These are phyloP conservation scores for Colletotrichum lindemuthianum DNA, from an alignment of 2,329 filamentous ascomycete species.

Conservation along the genomic window DNA sequence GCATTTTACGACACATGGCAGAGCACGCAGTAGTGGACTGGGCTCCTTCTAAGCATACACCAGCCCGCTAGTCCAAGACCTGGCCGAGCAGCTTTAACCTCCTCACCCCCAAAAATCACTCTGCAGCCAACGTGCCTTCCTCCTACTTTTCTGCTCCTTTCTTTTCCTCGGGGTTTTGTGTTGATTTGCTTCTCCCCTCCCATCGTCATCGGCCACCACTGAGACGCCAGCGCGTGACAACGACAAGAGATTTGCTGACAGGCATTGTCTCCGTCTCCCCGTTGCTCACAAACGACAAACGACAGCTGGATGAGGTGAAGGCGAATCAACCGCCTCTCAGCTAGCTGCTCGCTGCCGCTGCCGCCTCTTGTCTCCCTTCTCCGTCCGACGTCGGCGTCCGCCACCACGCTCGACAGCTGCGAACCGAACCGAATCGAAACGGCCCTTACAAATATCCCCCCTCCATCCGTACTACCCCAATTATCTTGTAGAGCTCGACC, in stretches of 20 bases:
- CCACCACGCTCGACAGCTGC: conserved; percentile 15
- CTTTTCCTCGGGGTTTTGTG: conserved; percentile 3
- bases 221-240: conserved; percentile 1
- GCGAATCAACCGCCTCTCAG: too few species aligned
- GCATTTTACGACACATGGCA: too few species aligned
- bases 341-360: too few species aligned
- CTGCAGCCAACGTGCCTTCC: conserved; percentile 23
- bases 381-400: conserved; percentile 24
- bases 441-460: conserved; percentile 5
- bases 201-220: conserved; percentile 7
- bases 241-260: conserved; percentile 3
- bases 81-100: conserved; percentile 1
- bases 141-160: conserved; percentile 16
- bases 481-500: conserved; percentile 17
- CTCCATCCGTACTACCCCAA: conserved; percentile 25
- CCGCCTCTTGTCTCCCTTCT: not conserved
- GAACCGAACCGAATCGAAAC: conserved; percentile 30
- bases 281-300: too few species aligned
- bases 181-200: not conserved
- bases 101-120: conserved; percentile 19
- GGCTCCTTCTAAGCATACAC: too few species aligned
- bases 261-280: too few species aligned
- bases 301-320: too few species aligned
- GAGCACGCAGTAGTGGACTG: too few species aligned
- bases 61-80: not conserved